Percentiles rank a stretch among this genome's conserved stretches.
Evolutionary conservation across 2,329 filamentous ascomycete species (phyloP).

Genomic region (Emergomyces africanus): DNA sequence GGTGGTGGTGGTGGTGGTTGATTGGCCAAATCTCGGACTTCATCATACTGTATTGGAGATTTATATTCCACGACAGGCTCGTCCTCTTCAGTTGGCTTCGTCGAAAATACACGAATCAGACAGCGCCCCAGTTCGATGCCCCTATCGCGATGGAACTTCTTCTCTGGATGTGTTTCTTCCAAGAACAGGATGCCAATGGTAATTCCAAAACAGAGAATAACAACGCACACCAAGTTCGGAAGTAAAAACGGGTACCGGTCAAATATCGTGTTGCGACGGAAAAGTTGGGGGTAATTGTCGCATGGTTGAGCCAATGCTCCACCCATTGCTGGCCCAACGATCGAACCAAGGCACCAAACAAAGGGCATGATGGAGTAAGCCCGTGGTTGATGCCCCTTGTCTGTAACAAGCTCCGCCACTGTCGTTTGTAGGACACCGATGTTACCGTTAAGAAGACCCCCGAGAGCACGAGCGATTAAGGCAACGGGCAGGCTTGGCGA

Average conservation of each 20-base stretch:
- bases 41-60: constrained; percentile 23
- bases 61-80: constrained; percentile 48
- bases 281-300: constrained; percentile 63
- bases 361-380: constrained; percentile 98
- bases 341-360: constrained; percentile 95
- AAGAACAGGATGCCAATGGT: constrained; percentile 71
- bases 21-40: constrained; percentile 35
- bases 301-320: constrained; percentile 81
- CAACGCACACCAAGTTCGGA: constrained; percentile 79
- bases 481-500: constrained; percentile 70
- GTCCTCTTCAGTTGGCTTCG: constrained; percentile 24
- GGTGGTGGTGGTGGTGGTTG: constrained; percentile 54
- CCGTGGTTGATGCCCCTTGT: constrained; percentile 84
- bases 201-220: constrained; percentile 64
- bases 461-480: constrained; percentile 74
- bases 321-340: constrained; percentile 82
- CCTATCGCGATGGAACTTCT: constrained; percentile 61
- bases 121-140: constrained; percentile 66
- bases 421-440: constrained; percentile 93
- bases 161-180: constrained; percentile 83
- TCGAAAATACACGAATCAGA: constrained; percentile 34
- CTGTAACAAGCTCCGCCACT: constrained; percentile 82
- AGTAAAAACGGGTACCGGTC: constrained; percentile 80
- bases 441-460: constrained; percentile 88
- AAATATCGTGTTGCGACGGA: constrained; percentile 63